Conservation (phyloP, 805 yeast genomes). For the Maudiozyma saulgeensis region DNA sequence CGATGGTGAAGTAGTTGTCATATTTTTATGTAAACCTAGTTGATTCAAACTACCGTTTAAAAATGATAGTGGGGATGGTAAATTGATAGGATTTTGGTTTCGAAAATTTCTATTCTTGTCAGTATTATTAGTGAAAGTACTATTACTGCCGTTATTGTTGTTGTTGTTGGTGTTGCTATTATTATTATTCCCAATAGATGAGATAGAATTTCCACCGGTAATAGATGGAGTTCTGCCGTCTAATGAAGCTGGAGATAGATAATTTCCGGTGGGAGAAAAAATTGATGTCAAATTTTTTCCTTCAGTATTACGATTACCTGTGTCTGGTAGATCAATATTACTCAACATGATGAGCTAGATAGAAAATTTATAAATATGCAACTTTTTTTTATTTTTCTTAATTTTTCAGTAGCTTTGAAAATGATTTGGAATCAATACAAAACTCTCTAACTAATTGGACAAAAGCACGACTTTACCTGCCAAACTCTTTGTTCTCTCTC, state of each 20-base stretch:
- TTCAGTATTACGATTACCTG: conserved; percentile 1
- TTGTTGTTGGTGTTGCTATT: not conserved
- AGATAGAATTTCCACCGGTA: conserved; percentile 3
- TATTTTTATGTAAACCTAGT: not conserved
- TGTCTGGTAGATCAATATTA: not conserved
- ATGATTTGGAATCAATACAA: too few species aligned
- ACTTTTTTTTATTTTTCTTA: too few species aligned
- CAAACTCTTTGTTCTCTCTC: too few species aligned
- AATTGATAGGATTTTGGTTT: not conserved
- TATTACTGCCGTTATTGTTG: not conserved
- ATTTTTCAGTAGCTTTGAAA: too few species aligned
- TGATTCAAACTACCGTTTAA: conserved; percentile 4
- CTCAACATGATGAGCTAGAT: conserved; percentile 2
- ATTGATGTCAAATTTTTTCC: conserved; percentile 5
- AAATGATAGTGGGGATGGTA: conserved; percentile 6
- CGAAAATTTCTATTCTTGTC: not conserved
- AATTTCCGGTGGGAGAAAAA: conserved; percentile 11
- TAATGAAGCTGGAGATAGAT: conserved; percentile 17
- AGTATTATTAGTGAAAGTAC: not conserved
- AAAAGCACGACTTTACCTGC: too few species aligned
- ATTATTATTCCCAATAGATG: not conserved
- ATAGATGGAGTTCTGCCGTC: conserved; percentile 11
- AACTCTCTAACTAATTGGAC: too few species aligned
- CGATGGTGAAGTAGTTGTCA: not conserved
- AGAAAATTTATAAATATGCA: not conserved